Conservation (phyloP, 1,284 basidiomycete species). For the Cutaneotrichosporon spelunceum region DNA sequence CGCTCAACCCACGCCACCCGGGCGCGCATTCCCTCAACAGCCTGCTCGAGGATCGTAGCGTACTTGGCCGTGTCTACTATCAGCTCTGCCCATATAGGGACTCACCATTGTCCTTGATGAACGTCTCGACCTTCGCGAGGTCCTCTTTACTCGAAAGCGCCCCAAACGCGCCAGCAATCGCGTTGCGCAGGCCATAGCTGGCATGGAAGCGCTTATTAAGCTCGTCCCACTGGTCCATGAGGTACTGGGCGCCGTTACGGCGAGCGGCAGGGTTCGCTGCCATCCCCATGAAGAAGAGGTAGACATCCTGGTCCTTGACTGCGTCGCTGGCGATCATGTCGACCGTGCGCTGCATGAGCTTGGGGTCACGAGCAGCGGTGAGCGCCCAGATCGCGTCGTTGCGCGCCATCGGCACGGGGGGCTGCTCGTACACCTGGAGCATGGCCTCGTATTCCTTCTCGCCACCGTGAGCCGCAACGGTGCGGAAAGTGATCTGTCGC, state of each 20-base stretch:
- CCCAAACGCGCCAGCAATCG: conserved; percentile 58
- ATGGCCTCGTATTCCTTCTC: conserved; percentile 72
- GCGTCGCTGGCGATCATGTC: conserved; percentile 55
- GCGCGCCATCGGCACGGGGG: conserved; percentile 67
- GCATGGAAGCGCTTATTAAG: conserved; percentile 68
- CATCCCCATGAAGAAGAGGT: conserved; percentile 55
- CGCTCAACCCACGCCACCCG: conserved; percentile 56
- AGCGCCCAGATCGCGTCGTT: conserved; percentile 62
- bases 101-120: conserved; percentile 58
- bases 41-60: conserved; percentile 54
- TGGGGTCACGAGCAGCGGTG: conserved; percentile 34
- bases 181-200: conserved; percentile 58
- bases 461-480: conserved; percentile 69
- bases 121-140: conserved; percentile 63
- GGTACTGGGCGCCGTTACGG: conserved; percentile 51
- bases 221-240: conserved; percentile 63
- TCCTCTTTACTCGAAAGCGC: conserved; percentile 67
- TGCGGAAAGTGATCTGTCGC: conserved; percentile 50
- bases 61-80: conserved; percentile 48
- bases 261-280: conserved; percentile 41
- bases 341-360: conserved; percentile 61
- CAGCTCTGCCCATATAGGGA: neutral
- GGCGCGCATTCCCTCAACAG: conserved; percentile 55
- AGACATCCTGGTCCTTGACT: conserved; percentile 64
- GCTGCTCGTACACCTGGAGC: conserved; percentile 66